These are phyloP conservation scores for Spergularia azorica DNA, from an alignment of 179 eudicot genomes.

Conservation along the genomic window DNA sequence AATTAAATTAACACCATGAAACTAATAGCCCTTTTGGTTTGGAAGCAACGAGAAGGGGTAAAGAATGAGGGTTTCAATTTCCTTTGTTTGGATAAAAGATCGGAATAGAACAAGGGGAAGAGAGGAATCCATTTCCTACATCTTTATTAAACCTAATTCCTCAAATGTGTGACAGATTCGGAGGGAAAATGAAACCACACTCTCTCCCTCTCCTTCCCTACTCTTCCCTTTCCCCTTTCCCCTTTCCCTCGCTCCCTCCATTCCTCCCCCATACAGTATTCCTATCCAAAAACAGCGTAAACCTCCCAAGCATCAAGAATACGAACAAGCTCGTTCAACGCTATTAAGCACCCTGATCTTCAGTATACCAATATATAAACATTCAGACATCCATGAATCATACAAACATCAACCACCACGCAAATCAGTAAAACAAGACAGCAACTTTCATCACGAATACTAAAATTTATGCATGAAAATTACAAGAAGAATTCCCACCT, in stretches of 20 bases:
- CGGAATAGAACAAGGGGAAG: neutral
- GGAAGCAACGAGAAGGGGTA: neutral
- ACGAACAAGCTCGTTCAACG: neutral
- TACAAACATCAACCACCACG: slow-evolving; percentile 1
- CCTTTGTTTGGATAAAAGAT: neutral
- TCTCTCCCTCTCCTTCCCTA: neutral
- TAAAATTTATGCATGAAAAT: neutral
- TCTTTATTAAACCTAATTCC: neutral
- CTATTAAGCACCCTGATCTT: slow-evolving; percentile 1
- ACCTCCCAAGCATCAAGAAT: neutral
- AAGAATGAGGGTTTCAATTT: neutral
- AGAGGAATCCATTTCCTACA: neutral
- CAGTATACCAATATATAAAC: neutral
- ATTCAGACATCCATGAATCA: slow-evolving; percentile 4
- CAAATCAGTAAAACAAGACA: neutral
- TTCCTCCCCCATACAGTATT: too few species aligned
- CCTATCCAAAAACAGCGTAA: too few species aligned
- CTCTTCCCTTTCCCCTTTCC: neutral
- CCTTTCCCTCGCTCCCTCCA: too few species aligned
- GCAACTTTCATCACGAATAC: neutral
- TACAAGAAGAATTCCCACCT: slow-evolving; percentile 40
- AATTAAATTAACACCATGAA: slow-evolving; percentile 1
- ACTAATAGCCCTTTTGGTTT: neutral
- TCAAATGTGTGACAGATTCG: neutral
- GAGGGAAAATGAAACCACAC: neutral